Evolutionary conservation across 1,284 basidiomycete genomes (phyloP).

Genomic region (Ganoderma lingzhi): DNA sequence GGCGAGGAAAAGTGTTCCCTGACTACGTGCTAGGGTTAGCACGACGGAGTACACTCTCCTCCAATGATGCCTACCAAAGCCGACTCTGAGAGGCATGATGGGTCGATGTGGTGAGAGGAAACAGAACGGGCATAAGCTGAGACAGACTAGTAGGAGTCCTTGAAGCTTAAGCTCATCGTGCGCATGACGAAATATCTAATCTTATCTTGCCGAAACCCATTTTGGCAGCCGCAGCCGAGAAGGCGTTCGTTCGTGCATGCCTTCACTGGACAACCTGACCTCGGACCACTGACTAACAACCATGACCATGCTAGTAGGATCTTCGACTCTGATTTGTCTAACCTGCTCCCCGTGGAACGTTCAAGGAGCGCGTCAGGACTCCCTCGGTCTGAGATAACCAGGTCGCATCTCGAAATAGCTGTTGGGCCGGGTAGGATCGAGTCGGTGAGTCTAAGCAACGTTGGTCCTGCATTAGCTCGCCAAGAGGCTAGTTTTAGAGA

Average conservation of each 20-base stretch:
- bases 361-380: not conserved
- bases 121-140: not conserved
- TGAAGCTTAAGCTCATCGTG: too few species aligned
- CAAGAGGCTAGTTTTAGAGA: not conserved
- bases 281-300: not conserved
- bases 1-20: constrained; percentile 94
- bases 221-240: constrained; percentile 6
- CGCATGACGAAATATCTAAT: constrained; percentile 21
- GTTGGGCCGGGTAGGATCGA: not conserved
- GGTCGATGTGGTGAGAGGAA: not conserved
- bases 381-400: not conserved
- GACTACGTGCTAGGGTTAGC: constrained; percentile 51
- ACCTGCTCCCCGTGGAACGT: not conserved
- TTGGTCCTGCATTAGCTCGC: not conserved
- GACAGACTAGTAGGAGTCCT: not conserved
- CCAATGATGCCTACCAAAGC: constrained; percentile 37
- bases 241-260: too few species aligned
- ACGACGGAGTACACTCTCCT: too few species aligned
- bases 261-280: not conserved
- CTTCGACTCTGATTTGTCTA: not conserved
- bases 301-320: not conserved
- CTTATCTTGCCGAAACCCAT: constrained; percentile 18
- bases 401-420: not conserved
- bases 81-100: constrained; percentile 41
- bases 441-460: not conserved